Evolutionary conservation across 331 rosid species (phyloP), one percentile per base, ranked within the genome.

Genomic region (Acacia pycnantha): DNA sequence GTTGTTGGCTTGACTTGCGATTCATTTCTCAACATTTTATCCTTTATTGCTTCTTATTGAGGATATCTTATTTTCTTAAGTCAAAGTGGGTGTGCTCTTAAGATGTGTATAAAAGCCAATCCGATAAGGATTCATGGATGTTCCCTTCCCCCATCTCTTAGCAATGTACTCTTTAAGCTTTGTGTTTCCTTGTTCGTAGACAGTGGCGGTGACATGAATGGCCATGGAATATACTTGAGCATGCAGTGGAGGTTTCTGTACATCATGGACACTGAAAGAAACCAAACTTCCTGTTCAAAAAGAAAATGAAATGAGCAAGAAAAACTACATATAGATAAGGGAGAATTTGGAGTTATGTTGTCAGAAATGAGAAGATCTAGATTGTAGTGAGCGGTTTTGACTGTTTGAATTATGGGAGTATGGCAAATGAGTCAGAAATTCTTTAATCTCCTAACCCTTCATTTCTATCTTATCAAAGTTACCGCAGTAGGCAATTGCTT

Each of bases 71-170:
- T 54, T 75, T 11, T 22, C 35, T 35, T 35, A 37, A 13, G 61
- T 86, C 16, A 87, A 81, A 90, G 91, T 5, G 14, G 40, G 43
- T 64, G 43, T 64, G 43, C 43, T 64, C 88, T 58, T 58, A 58
- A 58, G 29, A 22, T 22, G 31, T 22, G 65, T 58, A 58, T 58
- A n/a, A 56, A 18, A 61, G 37, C 71, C 44, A 33, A 24, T 56
- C 29, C 14, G 10, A 8, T 22, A n/a, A n/a, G 43, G n/a, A 21
- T 37, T 31, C 21, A 22, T 37, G 61, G 59, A 14, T 33, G 44
- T 43, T 41, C 40, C 11, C 58, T 19, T 31, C 77, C n/a, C 15
- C 58, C 19, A 4, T 27, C 11, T 16, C 31, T 8, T 29, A 62
- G 19, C 73, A 29, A 43, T 9, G 11, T 46, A 59, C 35, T 40